Evolutionary conservation across 768 basidiomycete species (phyloP).

Genomic region (Inosperma sp.): DNA sequence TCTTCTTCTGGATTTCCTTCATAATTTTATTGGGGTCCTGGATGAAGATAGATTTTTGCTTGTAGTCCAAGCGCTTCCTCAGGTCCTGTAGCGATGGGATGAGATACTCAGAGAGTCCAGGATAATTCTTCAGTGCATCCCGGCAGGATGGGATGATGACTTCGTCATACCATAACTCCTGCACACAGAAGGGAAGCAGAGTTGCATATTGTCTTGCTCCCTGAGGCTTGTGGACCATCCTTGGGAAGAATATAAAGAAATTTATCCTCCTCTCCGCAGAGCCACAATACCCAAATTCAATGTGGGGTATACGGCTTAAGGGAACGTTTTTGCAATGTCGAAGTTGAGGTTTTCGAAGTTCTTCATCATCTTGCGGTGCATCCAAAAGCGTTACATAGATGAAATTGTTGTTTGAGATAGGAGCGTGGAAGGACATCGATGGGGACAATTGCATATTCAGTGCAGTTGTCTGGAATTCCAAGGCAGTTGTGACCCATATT

Average conservation of each 20-base stretch:
- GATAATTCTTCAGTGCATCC: not conserved
- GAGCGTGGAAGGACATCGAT: not conserved
- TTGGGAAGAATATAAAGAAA: not conserved
- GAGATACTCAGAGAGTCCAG: not conserved
- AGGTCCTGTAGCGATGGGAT: not conserved
- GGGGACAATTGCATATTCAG: not conserved
- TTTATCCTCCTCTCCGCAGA: not conserved
- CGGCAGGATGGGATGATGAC: not conserved
- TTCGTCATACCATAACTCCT: not conserved
- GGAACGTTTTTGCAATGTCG: not conserved
- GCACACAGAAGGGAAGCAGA: not conserved
- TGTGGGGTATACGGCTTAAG: not conserved
- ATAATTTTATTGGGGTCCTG: not conserved
- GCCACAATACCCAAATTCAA: not conserved
- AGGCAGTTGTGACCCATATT: not conserved
- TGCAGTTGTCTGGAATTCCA: not conserved
- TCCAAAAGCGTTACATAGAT: not conserved
- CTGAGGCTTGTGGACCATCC: not conserved
- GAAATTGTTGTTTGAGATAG: not conserved
- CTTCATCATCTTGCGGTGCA: not conserved
- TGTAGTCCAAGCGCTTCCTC: not conserved
- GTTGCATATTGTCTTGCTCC: not conserved
- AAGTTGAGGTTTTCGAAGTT: not conserved
- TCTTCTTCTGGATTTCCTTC: not conserved
- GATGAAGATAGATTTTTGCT: not conserved